phyloP scores from a whole-genome alignment of 345 rosid genomes.

The Arabis alpina region DNA sequence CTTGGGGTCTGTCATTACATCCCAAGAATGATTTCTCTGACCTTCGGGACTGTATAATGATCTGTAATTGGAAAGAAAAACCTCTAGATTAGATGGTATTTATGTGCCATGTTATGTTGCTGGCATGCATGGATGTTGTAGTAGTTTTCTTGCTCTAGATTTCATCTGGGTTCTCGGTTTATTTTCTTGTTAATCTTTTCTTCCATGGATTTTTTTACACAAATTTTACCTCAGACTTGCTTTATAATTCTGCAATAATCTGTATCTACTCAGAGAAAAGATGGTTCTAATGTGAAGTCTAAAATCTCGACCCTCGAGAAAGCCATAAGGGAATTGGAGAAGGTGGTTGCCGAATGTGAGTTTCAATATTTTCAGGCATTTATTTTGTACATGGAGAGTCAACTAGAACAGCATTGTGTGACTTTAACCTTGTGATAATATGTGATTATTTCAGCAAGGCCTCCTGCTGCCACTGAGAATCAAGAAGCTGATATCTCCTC shows the following conservation, averaged over 20 bases:
- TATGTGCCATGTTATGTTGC: slow-evolving; percentile 9
- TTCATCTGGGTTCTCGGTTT: slow-evolving; percentile 12
- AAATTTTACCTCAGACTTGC: not conserved
- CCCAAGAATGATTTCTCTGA: slow-evolving; percentile 9
- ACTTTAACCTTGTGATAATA: slow-evolving; percentile 9
- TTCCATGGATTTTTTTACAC: not conserved
- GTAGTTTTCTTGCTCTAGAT: slow-evolving; percentile 36
- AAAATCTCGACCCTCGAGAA: slow-evolving; percentile 74
- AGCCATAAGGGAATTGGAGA: slow-evolving; percentile 91
- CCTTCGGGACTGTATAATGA: not conserved
- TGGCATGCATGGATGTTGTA: slow-evolving; percentile 1
- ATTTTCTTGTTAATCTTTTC: slow-evolving; percentile 12
- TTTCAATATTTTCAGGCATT: slow-evolving; percentile 19
- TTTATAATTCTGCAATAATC: slow-evolving; percentile 55
- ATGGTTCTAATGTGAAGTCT: slow-evolving; percentile 62
- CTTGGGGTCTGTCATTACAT: slow-evolving; percentile 17
- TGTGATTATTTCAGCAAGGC: slow-evolving; percentile 67
- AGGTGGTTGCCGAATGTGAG: slow-evolving; percentile 83
- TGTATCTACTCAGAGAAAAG: slow-evolving; percentile 57
- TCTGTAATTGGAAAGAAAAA: not conserved
- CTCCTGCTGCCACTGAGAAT: slow-evolving; percentile 70
- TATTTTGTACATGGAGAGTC: not conserved
- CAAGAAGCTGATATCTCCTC: slow-evolving; percentile 77
- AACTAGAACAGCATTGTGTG: slow-evolving; percentile 15
- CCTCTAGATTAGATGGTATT: slow-evolving; percentile 4